A percentile compares a stretch with the other conserved stretches of the same genome.
phyloP scores from a whole-genome alignment of 2,329 filamentous ascomycete species.

The Pseudogymnoascus sp. region DNA sequence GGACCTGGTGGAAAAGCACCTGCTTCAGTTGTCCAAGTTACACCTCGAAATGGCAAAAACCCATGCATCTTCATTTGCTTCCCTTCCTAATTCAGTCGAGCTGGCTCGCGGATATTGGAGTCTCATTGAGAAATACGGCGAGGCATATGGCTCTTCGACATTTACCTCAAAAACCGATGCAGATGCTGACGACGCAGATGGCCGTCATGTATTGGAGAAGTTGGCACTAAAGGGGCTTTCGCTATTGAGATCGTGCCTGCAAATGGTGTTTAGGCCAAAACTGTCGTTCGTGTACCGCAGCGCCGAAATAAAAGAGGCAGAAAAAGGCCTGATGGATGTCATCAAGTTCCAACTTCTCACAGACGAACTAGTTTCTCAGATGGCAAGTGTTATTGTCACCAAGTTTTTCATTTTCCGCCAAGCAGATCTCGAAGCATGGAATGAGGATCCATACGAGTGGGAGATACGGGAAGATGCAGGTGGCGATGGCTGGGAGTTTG shows the following conservation, averaged over 20 bases:
- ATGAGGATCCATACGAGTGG: slow-evolving; percentile 93
- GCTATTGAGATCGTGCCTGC: slow-evolving; percentile 72
- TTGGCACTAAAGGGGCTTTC: slow-evolving; percentile 77
- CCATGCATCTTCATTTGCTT: slow-evolving; percentile 75
- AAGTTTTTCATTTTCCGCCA: slow-evolving; percentile 83
- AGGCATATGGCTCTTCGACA: slow-evolving; percentile 53
- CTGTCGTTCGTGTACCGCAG: slow-evolving; percentile 80
- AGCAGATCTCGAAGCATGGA: slow-evolving; percentile 83
- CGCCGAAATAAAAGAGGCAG: slow-evolving; percentile 67
- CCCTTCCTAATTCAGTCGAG: slow-evolving; percentile 70
- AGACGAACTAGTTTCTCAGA: slow-evolving; percentile 67
- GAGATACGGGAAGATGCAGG: slow-evolving; percentile 81
- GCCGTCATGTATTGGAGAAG: slow-evolving; percentile 63
- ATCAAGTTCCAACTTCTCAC: slow-evolving; percentile 71
- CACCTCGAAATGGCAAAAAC: slow-evolving; percentile 77
- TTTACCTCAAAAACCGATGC: slow-evolving; percentile 35
- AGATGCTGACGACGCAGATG: slow-evolving; percentile 40
- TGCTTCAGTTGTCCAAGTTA: slow-evolving; percentile 84
- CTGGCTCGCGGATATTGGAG: slow-evolving; percentile 82
- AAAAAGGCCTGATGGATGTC: slow-evolving; percentile 58
- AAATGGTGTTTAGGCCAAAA: slow-evolving; percentile 73
- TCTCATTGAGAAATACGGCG: slow-evolving; percentile 68
- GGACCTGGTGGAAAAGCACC: slow-evolving; percentile 70
- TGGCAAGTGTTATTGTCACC: slow-evolving; percentile 78
- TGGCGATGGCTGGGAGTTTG: slow-evolving; percentile 83